Conservation (phyloP, 495 filamentous ascomycete genomes). For the Podospora fimiseda region DNA sequence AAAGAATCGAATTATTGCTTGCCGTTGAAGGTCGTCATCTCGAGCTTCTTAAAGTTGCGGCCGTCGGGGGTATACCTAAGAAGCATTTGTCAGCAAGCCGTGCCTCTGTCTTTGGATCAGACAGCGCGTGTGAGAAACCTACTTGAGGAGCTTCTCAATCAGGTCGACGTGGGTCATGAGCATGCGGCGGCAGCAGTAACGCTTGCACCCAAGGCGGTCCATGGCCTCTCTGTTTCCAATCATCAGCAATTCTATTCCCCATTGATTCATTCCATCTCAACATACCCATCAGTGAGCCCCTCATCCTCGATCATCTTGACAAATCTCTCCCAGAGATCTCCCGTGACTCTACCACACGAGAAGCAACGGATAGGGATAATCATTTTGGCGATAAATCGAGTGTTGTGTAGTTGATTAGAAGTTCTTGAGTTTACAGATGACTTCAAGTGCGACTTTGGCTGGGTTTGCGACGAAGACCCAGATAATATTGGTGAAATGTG, state of each 20-base stretch:
- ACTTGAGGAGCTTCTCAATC: slow-evolving; percentile 97
- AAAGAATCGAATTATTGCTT: neutral
- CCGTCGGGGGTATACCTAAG: slow-evolving; percentile 46
- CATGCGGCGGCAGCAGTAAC: slow-evolving; percentile 98
- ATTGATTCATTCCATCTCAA: too few relatives aligned
- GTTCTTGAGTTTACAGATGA: too few relatives aligned
- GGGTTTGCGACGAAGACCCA: too few relatives aligned
- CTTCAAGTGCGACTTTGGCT: too few relatives aligned
- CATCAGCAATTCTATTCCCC: neutral
- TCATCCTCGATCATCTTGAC: slow-evolving; percentile 76
- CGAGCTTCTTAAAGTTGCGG: slow-evolving; percentile 48
- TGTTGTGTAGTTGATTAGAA: too few relatives aligned
- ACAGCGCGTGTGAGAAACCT: slow-evolving; percentile 23
- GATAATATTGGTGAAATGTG: too few relatives aligned
- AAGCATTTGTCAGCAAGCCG: slow-evolving; percentile 1
- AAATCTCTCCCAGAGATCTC: slow-evolving; percentile 95
- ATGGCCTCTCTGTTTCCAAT: slow-evolving; percentile 68
- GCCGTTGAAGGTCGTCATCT: slow-evolving; percentile 12
- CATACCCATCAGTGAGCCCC: slow-evolving; percentile 69
- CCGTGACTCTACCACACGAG: slow-evolving; percentile 97
- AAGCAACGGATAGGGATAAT: slow-evolving; percentile 98
- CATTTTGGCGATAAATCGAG: slow-evolving; percentile 61
- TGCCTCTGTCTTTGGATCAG: too few relatives aligned
- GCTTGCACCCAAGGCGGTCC: slow-evolving; percentile 84
- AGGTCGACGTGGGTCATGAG: slow-evolving; percentile 99